Evolutionary conservation across 768 basidiomycete species (phyloP).

Genomic region (Suillus lakei): DNA sequence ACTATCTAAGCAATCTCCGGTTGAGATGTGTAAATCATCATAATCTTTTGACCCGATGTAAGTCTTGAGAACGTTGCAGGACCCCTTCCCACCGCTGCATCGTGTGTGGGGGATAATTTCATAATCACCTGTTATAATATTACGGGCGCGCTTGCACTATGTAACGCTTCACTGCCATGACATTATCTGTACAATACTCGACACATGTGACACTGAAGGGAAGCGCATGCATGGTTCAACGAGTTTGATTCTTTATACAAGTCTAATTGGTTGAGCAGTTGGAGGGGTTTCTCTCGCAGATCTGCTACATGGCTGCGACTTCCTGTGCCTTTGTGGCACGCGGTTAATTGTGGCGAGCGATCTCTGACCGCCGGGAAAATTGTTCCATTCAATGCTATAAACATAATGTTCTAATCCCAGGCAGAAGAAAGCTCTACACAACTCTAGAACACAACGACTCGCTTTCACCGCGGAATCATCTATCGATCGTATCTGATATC

Average conservation of each 20-base stretch:
- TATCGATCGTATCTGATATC: not conserved
- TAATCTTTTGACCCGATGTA: not conserved
- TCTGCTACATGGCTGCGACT: not conserved
- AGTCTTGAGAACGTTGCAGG: not conserved
- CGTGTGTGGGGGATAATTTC: not conserved
- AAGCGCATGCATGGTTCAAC: too few species aligned
- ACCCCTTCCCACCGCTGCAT: not conserved
- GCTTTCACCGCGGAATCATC: not conserved
- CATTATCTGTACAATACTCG: not conserved
- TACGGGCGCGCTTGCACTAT: not conserved
- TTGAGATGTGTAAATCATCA: not conserved
- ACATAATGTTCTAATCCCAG: not conserved
- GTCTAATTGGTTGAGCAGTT: not conserved
- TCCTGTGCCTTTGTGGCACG: not conserved
- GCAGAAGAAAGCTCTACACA: too few species aligned
- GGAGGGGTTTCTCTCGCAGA: not conserved
- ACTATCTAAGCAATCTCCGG: not conserved
- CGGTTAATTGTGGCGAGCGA: not conserved
- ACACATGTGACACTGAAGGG: too few species aligned
- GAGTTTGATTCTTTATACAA: too few species aligned
- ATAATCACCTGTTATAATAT: not conserved
- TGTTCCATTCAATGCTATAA: not conserved
- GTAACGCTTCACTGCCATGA: not conserved
- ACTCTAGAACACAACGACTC: not conserved
- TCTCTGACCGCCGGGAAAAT: not conserved